A percentile compares a stretch with the other conserved stretches of the same genome.
phyloP scores from a whole-genome alignment of 1,284 basidiomycete species.

The Agroathelia rolfsii region DNA sequence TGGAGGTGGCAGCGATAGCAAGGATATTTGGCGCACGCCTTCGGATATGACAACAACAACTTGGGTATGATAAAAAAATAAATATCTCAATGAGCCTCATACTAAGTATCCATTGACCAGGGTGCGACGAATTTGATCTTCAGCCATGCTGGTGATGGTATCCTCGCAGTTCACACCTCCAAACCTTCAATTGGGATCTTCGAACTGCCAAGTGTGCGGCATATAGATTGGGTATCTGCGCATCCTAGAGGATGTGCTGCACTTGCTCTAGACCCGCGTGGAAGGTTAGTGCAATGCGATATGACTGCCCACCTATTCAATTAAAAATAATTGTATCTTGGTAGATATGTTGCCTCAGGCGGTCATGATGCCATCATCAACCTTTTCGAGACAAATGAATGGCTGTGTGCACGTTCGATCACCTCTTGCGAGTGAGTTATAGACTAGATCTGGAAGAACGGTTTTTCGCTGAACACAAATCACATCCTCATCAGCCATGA shows the following conservation, averaged over 20 bases:
- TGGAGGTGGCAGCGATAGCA: too few relatives aligned
- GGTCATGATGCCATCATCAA: constrained; percentile 74
- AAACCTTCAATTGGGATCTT: constrained; percentile 56
- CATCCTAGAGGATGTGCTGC: constrained; percentile 71
- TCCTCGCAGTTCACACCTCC: constrained; percentile 50
- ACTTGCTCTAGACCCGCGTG: constrained; percentile 65
- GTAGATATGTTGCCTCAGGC: constrained; percentile 65
- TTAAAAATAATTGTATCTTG: constrained; percentile 1
- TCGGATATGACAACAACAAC: too few relatives aligned
- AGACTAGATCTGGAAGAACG: not conserved
- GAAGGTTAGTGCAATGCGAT: constrained; percentile 30
- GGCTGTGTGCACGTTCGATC: constrained; percentile 68
- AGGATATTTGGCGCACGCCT: too few relatives aligned
- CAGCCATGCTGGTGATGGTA: constrained; percentile 60
- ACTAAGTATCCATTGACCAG: too few relatives aligned
- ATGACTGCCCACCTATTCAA: not conserved
- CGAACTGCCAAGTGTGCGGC: constrained; percentile 50
- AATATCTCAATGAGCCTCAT: too few relatives aligned
- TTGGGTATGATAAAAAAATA: too few relatives aligned
- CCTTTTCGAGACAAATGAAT: constrained; percentile 65
- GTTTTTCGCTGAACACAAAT: constrained; percentile 4
- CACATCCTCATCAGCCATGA: constrained; percentile 37
- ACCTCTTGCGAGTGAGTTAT: constrained; percentile 64
- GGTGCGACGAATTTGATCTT: constrained; percentile 60
- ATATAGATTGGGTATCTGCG: constrained; percentile 51